Evolutionary conservation across 306 rosid species (phyloP).

Genomic region (Lathyrus oleraceus): DNA sequence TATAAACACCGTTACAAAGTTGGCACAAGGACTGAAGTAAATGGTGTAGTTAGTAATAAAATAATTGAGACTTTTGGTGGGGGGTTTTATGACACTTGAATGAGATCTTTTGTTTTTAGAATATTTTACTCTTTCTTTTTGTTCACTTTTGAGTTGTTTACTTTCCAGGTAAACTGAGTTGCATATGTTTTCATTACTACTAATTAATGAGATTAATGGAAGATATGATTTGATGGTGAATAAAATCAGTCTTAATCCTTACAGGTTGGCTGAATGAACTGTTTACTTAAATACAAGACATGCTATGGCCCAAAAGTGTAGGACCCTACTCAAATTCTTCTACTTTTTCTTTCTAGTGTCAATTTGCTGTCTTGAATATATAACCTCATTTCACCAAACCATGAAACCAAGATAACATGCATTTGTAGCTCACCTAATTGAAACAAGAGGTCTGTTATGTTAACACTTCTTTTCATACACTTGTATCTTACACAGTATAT

Average conservation of each 20-base stretch:
- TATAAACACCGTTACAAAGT: conserved; percentile 25
- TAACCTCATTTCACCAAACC: background rate
- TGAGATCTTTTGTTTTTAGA: background rate
- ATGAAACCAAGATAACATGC: conserved; percentile 8
- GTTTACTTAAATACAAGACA: conserved; percentile 18
- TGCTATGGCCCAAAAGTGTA: conserved; percentile 30
- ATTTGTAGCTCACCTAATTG: background rate
- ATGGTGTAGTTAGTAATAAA: conserved; percentile 18
- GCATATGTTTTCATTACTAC: conserved; percentile 27
- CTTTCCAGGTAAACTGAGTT: conserved; percentile 39
- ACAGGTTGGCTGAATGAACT: conserved; percentile 38
- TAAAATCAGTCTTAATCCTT: conserved; percentile 32
- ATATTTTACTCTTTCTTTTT: background rate
- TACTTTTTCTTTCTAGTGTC: conserved; percentile 27
- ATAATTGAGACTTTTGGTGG: conserved; percentile 34
- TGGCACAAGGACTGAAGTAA: conserved; percentile 15
- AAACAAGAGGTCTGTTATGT: no score
- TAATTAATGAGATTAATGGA: conserved; percentile 27
- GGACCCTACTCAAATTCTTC: conserved; percentile 30
- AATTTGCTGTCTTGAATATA: conserved; percentile 2
- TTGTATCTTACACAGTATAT: no score
- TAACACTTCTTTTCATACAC: no score
- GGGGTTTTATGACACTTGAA: conserved; percentile 32
- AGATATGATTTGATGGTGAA: conserved; percentile 4
- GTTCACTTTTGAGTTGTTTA: conserved; percentile 17